phyloP scores from a whole-genome alignment of 805 yeast species.

The Candida piceae region DNA sequence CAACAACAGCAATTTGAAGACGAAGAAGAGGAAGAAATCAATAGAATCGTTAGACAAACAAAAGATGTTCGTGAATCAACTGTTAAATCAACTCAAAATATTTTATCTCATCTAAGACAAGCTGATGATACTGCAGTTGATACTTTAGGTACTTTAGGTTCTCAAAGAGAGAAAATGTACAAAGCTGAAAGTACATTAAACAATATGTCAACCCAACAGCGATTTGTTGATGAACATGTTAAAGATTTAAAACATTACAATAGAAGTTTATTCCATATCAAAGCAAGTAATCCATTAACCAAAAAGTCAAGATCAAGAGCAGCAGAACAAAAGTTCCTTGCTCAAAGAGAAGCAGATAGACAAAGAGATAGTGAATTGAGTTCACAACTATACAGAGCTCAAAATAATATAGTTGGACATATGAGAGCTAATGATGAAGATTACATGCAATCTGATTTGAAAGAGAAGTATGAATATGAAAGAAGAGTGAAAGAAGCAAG shows the following conservation, averaged over 20 bases:
- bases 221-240: conserved; percentile 78
- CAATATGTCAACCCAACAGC: conserved; percentile 74
- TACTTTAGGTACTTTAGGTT: conserved; percentile 86
- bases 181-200: conserved; percentile 74
- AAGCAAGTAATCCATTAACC: conserved; percentile 83
- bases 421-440: conserved; percentile 33
- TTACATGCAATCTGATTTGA: conserved; percentile 23
- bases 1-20: conserved; percentile 56
- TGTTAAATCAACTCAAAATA: conserved; percentile 78
- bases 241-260: conserved; percentile 73
- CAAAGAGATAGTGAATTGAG: conserved; percentile 25
- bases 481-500: conserved; percentile 52
- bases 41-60: conserved; percentile 73
- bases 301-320: conserved; percentile 68
- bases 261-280: conserved; percentile 76
- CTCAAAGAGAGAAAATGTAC: conserved; percentile 84
- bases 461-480: conserved; percentile 46
- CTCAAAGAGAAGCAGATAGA: conserved; percentile 34
- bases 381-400: conserved; percentile 22
- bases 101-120: conserved; percentile 63
- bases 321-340: conserved; percentile 64
- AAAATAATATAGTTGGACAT: conserved; percentile 36
- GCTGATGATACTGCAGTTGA: conserved; percentile 74
- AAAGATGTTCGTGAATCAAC: conserved; percentile 68
- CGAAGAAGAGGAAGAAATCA: conserved; percentile 83